Evolutionary conservation across 2,329 filamentous ascomycete genomes (phyloP).

Genomic region (Ophiocordyceps camponoti-saundersi): DNA sequence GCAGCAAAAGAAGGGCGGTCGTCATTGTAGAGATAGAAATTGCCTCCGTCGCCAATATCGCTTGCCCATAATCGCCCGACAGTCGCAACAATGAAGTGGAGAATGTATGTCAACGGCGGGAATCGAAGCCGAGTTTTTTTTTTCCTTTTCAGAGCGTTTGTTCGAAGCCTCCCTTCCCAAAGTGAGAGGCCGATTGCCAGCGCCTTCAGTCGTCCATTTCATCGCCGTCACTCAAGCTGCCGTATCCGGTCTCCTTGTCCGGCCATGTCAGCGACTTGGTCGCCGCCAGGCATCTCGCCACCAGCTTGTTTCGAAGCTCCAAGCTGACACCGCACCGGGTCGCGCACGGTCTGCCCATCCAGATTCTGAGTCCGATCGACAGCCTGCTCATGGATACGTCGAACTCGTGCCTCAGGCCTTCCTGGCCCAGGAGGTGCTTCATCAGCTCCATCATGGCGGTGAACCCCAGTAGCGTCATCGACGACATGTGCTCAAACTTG

Average conservation of each 20-base stretch:
- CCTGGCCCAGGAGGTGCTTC: conserved; percentile 30
- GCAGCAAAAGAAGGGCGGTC: not conserved
- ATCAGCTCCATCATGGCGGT: conserved; percentile 42
- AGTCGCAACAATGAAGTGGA: not conserved
- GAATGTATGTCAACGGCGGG: no score
- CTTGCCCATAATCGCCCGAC: not conserved
- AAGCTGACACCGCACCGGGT: conserved; percentile 32
- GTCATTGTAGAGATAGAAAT: not conserved
- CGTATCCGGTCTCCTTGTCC: conserved; percentile 42
- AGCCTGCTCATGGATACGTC: conserved; percentile 34
- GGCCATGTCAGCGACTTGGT: conserved; percentile 42
- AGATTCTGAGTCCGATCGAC: conserved; percentile 39
- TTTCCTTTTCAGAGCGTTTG: not conserved
- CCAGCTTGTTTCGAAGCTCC: conserved; percentile 33
- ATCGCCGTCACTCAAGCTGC: conserved; percentile 35
- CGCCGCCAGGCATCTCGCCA: conserved; percentile 37
- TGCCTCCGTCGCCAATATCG: not conserved
- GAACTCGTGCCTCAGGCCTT: conserved; percentile 28
- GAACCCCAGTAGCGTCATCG: conserved; percentile 41
- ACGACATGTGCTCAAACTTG: conserved; percentile 20
- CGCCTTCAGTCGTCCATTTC: conserved; percentile 8
- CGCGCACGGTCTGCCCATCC: conserved; percentile 37
- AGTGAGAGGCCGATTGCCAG: not conserved
- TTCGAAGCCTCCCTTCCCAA: no score
- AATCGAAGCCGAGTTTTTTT: conserved; percentile 1